A percentile compares a stretch with the other conserved stretches of the same genome.
phyloP scores from a whole-genome alignment of 2,329 filamentous ascomycete species.

The Penicillium sp. region DNA sequence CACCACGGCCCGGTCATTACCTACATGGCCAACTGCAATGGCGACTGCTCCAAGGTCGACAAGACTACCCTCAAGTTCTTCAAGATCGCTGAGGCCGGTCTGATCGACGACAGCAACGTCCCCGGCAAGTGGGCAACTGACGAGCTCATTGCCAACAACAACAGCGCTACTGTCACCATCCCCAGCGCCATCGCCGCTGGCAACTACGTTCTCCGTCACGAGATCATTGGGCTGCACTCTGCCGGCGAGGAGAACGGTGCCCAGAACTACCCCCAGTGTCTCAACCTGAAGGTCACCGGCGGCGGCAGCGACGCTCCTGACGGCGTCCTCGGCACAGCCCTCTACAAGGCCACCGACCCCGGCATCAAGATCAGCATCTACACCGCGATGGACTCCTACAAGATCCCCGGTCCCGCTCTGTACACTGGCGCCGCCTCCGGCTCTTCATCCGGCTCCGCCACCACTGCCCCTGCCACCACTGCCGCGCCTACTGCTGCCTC shows the following conservation, averaged over 20 bases:
- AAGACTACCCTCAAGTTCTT: conserved; percentile 58
- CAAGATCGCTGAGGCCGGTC: conserved; percentile 62
- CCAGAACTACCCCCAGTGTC: conserved; percentile 59
- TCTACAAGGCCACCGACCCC: conserved; percentile 59
- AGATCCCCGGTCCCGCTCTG: conserved; percentile 53
- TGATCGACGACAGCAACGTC: conserved; percentile 45
- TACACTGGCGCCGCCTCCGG: conserved; percentile 30
- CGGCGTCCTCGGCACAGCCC: conserved; percentile 53
- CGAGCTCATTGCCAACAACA: conserved; percentile 53
- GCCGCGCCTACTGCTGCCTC: conserved; percentile 12
- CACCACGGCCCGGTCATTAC: conserved; percentile 65
- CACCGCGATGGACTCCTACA: conserved; percentile 47
- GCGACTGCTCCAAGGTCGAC: conserved; percentile 56
- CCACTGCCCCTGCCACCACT: conserved; percentile 14
- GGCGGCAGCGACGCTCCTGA: conserved; percentile 49
- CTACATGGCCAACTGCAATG: conserved; percentile 62
- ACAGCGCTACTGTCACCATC: conserved; percentile 51
- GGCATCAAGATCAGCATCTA: conserved; percentile 64
- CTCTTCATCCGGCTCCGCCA: conserved; percentile 13
- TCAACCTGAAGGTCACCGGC: conserved; percentile 61
- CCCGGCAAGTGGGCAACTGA: conserved; percentile 59
- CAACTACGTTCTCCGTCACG: conserved; percentile 57
- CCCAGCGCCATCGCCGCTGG: conserved; percentile 49
- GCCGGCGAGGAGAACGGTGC: conserved; percentile 47
- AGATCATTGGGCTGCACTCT: conserved; percentile 57